Evolutionary conservation across 2,329 filamentous ascomycete species (phyloP).

Genomic region (Stylonectria norvegica): DNA sequence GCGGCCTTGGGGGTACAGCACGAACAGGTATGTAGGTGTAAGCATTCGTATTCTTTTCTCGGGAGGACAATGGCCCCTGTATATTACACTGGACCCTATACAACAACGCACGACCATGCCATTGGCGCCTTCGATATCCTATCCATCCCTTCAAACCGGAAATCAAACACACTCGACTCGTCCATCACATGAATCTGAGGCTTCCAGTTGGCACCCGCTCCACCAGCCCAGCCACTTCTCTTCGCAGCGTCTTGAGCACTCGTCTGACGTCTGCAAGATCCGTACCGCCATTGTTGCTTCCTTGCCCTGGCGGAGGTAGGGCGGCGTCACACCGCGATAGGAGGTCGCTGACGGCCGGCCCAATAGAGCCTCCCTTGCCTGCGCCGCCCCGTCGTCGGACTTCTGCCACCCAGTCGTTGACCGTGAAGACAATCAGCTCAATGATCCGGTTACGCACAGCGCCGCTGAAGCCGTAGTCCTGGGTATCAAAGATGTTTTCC

Average conservation of each 20-base stretch:
- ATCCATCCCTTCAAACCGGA: neutral
- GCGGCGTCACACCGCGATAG: constrained; percentile 48
- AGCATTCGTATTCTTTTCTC: neutral
- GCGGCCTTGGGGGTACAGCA: too few species aligned
- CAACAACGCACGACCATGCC: constrained; percentile 7
- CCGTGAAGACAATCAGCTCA: constrained; percentile 51
- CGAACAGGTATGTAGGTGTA: too few species aligned
- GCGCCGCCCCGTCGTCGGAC: constrained; percentile 45
- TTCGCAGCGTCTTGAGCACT: constrained; percentile 40
- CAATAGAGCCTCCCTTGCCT: constrained; percentile 38
- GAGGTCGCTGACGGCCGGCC: constrained; percentile 47
- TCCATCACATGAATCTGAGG: constrained; percentile 44
- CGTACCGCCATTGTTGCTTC: constrained; percentile 43
- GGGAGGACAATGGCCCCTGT: neutral
- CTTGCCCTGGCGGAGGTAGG: constrained; percentile 38
- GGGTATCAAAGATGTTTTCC: constrained; percentile 55
- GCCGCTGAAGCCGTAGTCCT: constrained; percentile 57
- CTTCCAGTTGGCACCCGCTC: constrained; percentile 42
- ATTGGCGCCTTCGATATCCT: constrained; percentile 13
- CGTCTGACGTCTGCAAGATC: constrained; percentile 44
- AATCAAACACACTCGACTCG: neutral
- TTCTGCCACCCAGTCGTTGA: constrained; percentile 49
- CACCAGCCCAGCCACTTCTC: constrained; percentile 43
- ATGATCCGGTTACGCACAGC: constrained; percentile 48
- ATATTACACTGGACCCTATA: constrained; percentile 6